Evolutionary conservation across 768 basidiomycete species (phyloP).

Genomic region (Gautieria morchelliformis): DNA sequence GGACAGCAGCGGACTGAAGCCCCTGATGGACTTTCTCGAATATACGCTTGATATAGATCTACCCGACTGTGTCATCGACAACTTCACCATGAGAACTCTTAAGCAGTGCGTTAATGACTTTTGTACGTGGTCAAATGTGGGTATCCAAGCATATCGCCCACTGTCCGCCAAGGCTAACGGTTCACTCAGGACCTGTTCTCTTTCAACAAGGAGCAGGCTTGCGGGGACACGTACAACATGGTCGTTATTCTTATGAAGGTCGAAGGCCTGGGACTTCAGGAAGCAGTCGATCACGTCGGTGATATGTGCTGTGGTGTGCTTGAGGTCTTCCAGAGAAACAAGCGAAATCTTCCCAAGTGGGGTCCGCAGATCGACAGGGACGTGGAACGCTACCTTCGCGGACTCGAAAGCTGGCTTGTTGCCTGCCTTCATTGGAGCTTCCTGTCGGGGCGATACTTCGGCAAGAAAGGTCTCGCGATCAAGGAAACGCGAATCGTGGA

Average conservation of each 20-base stretch:
- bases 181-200: conserved; percentile 30
- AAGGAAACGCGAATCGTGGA: conserved; percentile 45
- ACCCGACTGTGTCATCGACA: conserved; percentile 41
- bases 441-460: conserved; percentile 61
- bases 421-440: conserved; percentile 71
- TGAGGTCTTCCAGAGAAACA: conserved; percentile 23
- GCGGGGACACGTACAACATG: conserved; percentile 33
- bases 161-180: background rate
- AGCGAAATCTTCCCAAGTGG: conserved; percentile 47
- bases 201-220: conserved; percentile 30
- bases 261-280: conserved; percentile 22
- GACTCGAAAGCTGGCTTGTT: conserved; percentile 36
- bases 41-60: conserved; percentile 44
- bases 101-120: conserved; percentile 41
- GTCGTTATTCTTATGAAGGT: conserved; percentile 34
- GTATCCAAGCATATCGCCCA: background rate
- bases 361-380: conserved; percentile 47
- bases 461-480: conserved; percentile 40
- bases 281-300: conserved; percentile 30
- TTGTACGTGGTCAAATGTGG: conserved; percentile 39
- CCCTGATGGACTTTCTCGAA: conserved; percentile 43
- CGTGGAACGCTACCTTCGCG: conserved; percentile 34
- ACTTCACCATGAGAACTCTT: conserved; percentile 38
- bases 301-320: conserved; percentile 22
- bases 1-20: conserved; percentile 43